These are phyloP conservation scores for Stephania cephalantha DNA, from an alignment of 164 flowering plant genomes.

Conservation along the genomic window DNA sequence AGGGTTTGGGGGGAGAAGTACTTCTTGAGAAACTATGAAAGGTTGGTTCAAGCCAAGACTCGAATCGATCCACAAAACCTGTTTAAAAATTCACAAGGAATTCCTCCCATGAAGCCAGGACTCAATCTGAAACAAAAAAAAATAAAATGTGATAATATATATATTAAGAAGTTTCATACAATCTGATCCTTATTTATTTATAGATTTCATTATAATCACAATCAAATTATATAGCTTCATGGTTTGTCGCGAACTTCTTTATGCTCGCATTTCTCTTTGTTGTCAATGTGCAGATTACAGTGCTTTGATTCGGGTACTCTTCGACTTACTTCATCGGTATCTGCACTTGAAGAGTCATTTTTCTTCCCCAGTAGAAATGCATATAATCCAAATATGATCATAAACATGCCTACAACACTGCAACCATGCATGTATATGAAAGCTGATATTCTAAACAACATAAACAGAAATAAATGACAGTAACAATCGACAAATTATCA, in stretches of 20 bases:
- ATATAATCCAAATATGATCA: slow-evolving; percentile 33
- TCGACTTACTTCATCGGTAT: background rate
- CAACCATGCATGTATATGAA: slow-evolving; percentile 1
- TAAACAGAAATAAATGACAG: background rate
- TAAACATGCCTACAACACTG: slow-evolving; percentile 32
- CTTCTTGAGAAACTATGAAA: slow-evolving; percentile 46
- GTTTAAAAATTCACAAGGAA: slow-evolving; percentile 44
- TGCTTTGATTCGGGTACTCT: background rate
- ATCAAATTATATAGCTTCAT: no score
- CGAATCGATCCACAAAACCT: slow-evolving; percentile 43
- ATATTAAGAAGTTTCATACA: background rate
- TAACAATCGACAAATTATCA: background rate
- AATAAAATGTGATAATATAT: background rate
- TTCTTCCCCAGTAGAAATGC: slow-evolving; percentile 35
- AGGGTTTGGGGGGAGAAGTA: slow-evolving; percentile 66
- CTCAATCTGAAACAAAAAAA: background rate
- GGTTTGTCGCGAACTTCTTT: background rate
- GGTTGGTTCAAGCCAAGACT: slow-evolving; percentile 45
- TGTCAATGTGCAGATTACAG: background rate
- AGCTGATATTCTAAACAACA: no score
- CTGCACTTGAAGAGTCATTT: slow-evolving; percentile 13
- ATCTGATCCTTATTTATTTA: background rate
- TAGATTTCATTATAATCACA: background rate
- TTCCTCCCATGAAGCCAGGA: slow-evolving; percentile 32
- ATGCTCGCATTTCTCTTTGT: background rate